phyloP scores from a whole-genome alignment of 2,329 filamentous ascomycete genomes.

The Chalara sp. region DNA sequence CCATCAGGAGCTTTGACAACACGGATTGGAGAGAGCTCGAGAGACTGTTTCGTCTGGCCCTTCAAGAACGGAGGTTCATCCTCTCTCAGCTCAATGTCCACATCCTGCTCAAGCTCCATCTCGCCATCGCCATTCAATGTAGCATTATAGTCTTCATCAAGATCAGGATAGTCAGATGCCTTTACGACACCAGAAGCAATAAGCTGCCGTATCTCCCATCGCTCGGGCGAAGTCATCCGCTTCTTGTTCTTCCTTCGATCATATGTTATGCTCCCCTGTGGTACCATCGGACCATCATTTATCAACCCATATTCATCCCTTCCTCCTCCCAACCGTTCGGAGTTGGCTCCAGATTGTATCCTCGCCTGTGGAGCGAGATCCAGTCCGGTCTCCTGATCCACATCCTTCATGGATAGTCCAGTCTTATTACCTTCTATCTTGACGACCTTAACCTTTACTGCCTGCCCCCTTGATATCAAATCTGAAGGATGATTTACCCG shows the following conservation, averaged over 20 bases:
- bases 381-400: conserved; percentile 81
- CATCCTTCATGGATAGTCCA: conserved; percentile 93
- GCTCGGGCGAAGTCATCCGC: conserved; percentile 89
- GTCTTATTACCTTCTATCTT: conserved; percentile 78
- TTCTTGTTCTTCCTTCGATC: conserved; percentile 65
- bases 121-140: conserved; percentile 79
- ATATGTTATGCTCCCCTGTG: conserved; percentile 50
- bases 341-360: conserved; percentile 85
- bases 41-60: conserved; percentile 91
- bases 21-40: conserved; percentile 90
- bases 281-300: conserved; percentile 48
- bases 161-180: conserved; percentile 86
- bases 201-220: conserved; percentile 95
- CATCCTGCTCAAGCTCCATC: conserved; percentile 89
- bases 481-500: conserved; percentile 91
- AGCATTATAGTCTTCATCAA: conserved; percentile 89
- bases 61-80: conserved; percentile 95
- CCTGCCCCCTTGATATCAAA: conserved; percentile 70
- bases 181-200: conserved; percentile 93
- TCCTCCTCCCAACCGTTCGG: conserved; percentile 67
- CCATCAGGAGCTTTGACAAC: conserved; percentile 97
- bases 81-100: conserved; percentile 94
- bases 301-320: conserved; percentile 49
- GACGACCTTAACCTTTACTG: conserved; percentile 87
- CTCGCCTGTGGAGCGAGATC: conserved; percentile 74